Evolutionary conservation across 1,139 yeast genomes (phyloP), one percentile per base, ranked within the genome.

Genomic region (Schizosaccharomyces versatilis): DNA sequence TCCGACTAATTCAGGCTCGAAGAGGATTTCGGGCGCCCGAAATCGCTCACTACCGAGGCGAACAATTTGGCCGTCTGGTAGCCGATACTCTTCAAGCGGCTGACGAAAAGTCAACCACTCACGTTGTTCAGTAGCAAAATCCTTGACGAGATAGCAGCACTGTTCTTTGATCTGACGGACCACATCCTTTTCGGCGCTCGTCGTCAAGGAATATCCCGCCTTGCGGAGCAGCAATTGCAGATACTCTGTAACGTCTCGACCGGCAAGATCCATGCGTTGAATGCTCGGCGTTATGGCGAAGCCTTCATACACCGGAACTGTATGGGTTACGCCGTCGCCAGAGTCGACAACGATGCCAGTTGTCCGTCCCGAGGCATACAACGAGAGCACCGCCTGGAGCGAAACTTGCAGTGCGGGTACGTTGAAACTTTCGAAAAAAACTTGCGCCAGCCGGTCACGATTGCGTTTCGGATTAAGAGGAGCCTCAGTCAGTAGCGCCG

Each of bases 231-330:
- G 75, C 59, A 76, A 66, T 58, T 81, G 84, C 57, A 88, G 69
- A 56, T 81, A 78, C 56, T 80, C 82, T 0, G 96, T 84, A 10
- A 88, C 75, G 62, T 86, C 95, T 54, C 94, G 68, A 0, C 97
- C 97, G 0, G 94, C 96, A 38, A 85, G 68, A 64, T 86, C 94
- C 61, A 82, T 73, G 57, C 96, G 69, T 64, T 77, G 77, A 15
- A 84, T 78, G 1, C 93, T 79, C 1, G 80, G 73, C 0, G 88
- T 80, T 36, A 88, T 66, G 7, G 90, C 73, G 66, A 84, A 86
- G 5, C 97, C 97, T 58, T 85, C 90, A 66, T 76, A 88, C 0
- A 90, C 85, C 0, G 97, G 95, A 0, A 85, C 94, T 7, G 84
- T 74, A 64, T 84, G 90, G 51, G 83, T 77, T 32, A 85, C 94